Evolutionary conservation across 2,329 filamentous ascomycete genomes (phyloP), one percentile per base, ranked within the genome.

Genomic region (Trichoderma sp.): DNA sequence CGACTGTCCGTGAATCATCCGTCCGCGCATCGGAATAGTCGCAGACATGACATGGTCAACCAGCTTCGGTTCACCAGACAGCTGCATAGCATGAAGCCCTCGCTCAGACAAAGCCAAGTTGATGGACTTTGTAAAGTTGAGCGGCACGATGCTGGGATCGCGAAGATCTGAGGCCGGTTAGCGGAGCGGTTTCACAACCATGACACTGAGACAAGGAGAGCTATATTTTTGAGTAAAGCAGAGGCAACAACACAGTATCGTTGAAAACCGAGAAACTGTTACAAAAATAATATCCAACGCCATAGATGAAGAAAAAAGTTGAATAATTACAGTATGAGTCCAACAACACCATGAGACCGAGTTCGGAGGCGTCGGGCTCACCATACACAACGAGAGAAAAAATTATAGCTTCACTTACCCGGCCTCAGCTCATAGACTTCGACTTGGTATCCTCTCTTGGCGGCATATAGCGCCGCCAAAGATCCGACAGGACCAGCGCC

Each of bases 101-200:
- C 96, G 90, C 80, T 98, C 95, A 0, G 96, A 98, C 1, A 99
- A 86, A 26, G 96, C 95, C 70, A 99, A 84, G 79, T 99, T 99
- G 85, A 99, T 99, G n/a, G 96, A 98, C 81, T 94, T 97, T 73
- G 95, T 97, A 79, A 98, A 98, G 82, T 98, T 98, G 73, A 98
- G 86, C 3, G 95, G 95, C 34, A 91, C 90, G 0, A 93, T 97
- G 3, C 89, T 88, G 3, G 92, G 91, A 79, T 97, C 91, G 53
- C 96, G 91, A 63, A 98, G 90, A 84, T 99, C 96, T 98, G 39
- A n/a, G 39, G 23, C 30, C 23, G 36, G 59, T 72, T 57, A 72
- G 72, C 71, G 55, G 65, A 62, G 23, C 32, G 28, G 20, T 20
- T 61, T 53, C 26, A 20, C 61, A 67, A 68, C 39, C 39, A 64